Evolutionary conservation across 331 rosid genomes (phyloP).

Genomic region (Dryas integrifolia): DNA sequence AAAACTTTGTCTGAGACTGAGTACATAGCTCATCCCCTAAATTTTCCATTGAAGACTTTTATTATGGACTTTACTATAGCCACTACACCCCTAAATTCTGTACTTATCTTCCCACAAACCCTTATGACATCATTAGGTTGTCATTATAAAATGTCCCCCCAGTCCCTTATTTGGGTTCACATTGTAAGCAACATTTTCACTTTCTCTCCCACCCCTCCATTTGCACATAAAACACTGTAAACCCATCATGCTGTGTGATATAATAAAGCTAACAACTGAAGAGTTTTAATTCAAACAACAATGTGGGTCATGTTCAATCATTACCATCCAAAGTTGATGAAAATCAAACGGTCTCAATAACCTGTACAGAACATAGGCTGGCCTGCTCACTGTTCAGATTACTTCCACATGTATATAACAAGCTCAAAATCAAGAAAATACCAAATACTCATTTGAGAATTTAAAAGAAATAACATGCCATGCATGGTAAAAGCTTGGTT

Average conservation of each 20-base stretch:
- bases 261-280: not conserved
- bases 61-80: not conserved
- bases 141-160: conserved; percentile 10
- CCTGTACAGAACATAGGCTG: not conserved
- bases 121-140: conserved; percentile 22
- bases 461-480: not conserved
- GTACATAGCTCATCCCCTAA: not conserved
- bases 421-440: not conserved
- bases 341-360: not conserved
- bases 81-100: not conserved
- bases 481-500: not conserved
- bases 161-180: not conserved
- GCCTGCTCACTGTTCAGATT: not conserved
- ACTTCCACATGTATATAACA: not conserved
- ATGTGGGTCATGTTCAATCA: not conserved
- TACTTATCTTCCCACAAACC: not conserved
- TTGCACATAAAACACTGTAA: not conserved
- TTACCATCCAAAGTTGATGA: not conserved
- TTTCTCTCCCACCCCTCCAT: not conserved
- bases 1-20: not conserved
- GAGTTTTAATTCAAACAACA: not conserved
- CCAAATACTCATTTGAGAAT: not conserved
- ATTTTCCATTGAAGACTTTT: not conserved
- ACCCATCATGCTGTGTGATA: not conserved
- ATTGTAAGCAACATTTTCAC: not conserved